Conservation (phyloP, 768 basidiomycete genomes). For the Agrocybe pediades region DNA sequence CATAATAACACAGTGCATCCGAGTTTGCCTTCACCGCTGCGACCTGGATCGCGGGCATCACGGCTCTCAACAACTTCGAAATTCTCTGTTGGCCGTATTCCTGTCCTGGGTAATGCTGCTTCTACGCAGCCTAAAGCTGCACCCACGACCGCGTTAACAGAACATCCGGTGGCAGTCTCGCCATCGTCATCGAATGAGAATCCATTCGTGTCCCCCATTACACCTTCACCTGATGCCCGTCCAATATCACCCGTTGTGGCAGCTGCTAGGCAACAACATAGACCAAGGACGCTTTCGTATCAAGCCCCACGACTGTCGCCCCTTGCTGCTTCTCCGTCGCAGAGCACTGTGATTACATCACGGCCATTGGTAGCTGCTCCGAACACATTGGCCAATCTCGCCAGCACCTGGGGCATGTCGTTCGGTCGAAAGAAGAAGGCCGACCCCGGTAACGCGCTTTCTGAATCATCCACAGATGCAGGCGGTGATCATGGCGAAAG, state of each 20-base stretch:
- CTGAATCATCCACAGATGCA: slow-evolving; percentile 30
- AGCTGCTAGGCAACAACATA: slow-evolving; percentile 23
- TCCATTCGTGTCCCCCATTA: slow-evolving; percentile 36
- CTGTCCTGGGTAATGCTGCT: slow-evolving; percentile 53
- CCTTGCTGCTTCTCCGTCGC: slow-evolving; percentile 31
- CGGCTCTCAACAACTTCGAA: slow-evolving; percentile 68
- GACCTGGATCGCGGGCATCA: slow-evolving; percentile 75
- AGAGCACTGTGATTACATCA: slow-evolving; percentile 22
- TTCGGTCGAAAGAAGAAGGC: slow-evolving; percentile 59
- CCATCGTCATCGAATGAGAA: slow-evolving; percentile 43
- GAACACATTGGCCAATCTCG: slow-evolving; percentile 56
- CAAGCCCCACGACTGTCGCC: slow-evolving; percentile 55
- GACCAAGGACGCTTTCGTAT: slow-evolving; percentile 64
- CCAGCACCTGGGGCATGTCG: slow-evolving; percentile 65
- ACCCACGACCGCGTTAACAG: slow-evolving; percentile 69
- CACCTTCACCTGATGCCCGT: slow-evolving; percentile 67
- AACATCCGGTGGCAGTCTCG: slow-evolving; percentile 48
- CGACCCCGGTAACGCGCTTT: slow-evolving; percentile 25
- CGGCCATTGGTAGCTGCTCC: slow-evolving; percentile 39
- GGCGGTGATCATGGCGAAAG: slow-evolving; percentile 7
- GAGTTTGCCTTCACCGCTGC: slow-evolving; percentile 55
- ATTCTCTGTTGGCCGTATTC: slow-evolving; percentile 66
- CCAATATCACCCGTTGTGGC: slow-evolving; percentile 34
- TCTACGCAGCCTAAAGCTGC: slow-evolving; percentile 55
- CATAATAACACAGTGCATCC: slow-evolving; percentile 10